These are phyloP conservation scores for Pestalotiopsis fici DNA, from an alignment of 2,329 filamentous ascomycete genomes.

Conservation along the genomic window DNA sequence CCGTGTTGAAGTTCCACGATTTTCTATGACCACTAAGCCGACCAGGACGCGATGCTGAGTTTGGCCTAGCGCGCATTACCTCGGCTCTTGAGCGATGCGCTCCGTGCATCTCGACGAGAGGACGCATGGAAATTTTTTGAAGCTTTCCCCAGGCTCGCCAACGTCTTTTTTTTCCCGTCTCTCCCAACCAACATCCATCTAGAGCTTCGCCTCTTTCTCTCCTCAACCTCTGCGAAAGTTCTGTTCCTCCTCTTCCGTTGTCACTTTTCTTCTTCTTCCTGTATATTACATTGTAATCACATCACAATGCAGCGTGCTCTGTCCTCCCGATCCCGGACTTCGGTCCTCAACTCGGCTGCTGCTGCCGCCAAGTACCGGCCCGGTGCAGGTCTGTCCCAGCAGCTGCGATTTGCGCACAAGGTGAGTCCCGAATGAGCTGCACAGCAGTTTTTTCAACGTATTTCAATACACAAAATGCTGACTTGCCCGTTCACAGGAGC, in stretches of 20 bases:
- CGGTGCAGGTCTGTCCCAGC: slow-evolving; percentile 71
- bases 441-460: no score
- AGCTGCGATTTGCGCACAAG: slow-evolving; percentile 98
- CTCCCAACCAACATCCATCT: slow-evolving; percentile 12
- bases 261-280: slow-evolving; percentile 18
- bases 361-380: slow-evolving; percentile 64
- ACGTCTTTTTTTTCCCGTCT: slow-evolving; percentile 17
- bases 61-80: slow-evolving; percentile 28
- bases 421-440: slow-evolving; percentile 44
- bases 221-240: slow-evolving; percentile 20
- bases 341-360: slow-evolving; percentile 71
- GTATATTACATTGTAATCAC: slow-evolving; percentile 28
- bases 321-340: slow-evolving; percentile 76
- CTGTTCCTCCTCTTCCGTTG: slow-evolving; percentile 28
- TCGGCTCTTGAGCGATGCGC: slow-evolving; percentile 17
- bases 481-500: slow-evolving; percentile 62
- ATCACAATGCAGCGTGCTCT: slow-evolving; percentile 93
- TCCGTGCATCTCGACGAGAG: slow-evolving; percentile 17
- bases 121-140: slow-evolving; percentile 30
- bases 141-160: slow-evolving; percentile 28
- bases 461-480: background rate
- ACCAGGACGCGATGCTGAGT: slow-evolving; percentile 27
- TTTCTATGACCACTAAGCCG: slow-evolving; percentile 26
- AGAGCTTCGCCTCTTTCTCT: slow-evolving; percentile 27
- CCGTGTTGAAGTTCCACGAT: slow-evolving; percentile 27